These are phyloP conservation scores for Eucalyptus pauciflora DNA, from an alignment of 345 rosid genomes.

Conservation along the genomic window DNA sequence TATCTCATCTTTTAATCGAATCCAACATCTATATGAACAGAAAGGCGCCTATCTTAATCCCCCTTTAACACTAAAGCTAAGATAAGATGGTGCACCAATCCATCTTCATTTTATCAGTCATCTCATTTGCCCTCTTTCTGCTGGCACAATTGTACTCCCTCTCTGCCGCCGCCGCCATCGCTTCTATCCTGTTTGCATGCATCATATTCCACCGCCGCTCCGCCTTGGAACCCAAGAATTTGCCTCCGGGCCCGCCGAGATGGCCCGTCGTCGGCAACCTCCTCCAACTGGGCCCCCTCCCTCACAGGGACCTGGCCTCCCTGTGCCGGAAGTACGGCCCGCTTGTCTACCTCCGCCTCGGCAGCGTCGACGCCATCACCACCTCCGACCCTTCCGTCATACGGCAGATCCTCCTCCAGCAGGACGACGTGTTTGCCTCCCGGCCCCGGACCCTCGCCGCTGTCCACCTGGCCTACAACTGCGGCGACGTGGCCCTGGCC, in stretches of 20 bases:
- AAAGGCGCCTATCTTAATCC: neutral
- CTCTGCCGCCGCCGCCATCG: neutral
- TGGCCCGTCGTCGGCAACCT: constrained; percentile 86
- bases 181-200: constrained; percentile 1
- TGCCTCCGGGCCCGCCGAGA: constrained; percentile 78
- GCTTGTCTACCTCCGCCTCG: constrained; percentile 69
- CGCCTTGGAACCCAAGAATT: constrained; percentile 4
- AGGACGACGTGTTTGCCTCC: constrained; percentile 78
- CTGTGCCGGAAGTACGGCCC: constrained; percentile 65
- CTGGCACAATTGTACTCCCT: neutral
- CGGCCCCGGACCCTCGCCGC: constrained; percentile 77
- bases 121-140: neutral
- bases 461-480: constrained; percentile 62
- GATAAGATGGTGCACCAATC: neutral
- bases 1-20: neutral
- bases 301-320: constrained; percentile 65
- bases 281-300: constrained; percentile 61
- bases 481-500: constrained; percentile 74
- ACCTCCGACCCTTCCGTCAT: constrained; percentile 65
- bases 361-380: constrained; percentile 65
- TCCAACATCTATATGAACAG: neutral
- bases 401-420: constrained; percentile 56
- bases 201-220: constrained; percentile 2
- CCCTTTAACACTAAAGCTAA: neutral
- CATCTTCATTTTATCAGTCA: neutral